Evolutionary conservation across 2,329 filamentous ascomycete species (phyloP).

Genomic region (Colletotrichum lindemuthianum): DNA sequence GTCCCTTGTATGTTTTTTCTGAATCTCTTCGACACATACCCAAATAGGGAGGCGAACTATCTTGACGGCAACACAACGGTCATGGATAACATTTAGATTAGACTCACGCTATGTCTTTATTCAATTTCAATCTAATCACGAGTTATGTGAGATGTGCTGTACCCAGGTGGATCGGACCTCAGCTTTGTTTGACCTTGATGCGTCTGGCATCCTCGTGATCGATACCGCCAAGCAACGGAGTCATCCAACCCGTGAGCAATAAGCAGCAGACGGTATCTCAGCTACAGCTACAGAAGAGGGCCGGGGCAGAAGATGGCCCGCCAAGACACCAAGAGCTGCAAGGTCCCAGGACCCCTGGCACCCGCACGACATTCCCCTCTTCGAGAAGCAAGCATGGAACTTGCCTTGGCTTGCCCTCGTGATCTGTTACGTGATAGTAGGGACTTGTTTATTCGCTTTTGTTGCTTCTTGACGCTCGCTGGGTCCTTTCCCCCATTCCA

Average conservation of each 20-base stretch:
- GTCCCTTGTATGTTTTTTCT: not conserved
- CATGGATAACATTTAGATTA: conserved; percentile 24
- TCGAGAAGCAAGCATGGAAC: not conserved
- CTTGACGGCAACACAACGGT: conserved; percentile 16
- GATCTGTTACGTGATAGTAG: not conserved
- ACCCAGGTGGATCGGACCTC: too few relatives aligned
- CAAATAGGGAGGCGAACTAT: conserved; percentile 8
- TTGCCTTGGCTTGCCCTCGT: not conserved
- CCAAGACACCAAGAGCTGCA: conserved; percentile 18
- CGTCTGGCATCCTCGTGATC: not conserved
- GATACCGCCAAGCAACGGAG: conserved; percentile 11
- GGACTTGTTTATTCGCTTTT: too few relatives aligned
- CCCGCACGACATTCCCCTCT: conserved; percentile 3
- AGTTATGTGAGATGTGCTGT: not conserved
- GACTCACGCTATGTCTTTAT: conserved; percentile 16
- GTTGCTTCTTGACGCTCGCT: too few relatives aligned
- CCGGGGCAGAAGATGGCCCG: not conserved
- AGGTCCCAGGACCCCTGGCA: not conserved
- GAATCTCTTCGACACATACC: not conserved
- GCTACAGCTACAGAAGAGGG: not conserved
- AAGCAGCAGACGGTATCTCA: too few relatives aligned
- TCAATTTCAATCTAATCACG: conserved; percentile 15
- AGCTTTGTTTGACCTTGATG: too few relatives aligned
- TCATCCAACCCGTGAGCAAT: not conserved
- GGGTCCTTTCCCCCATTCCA: not conserved